Conservation (phyloP, 75 land plant species). For the Pseudotsuga menziesii region DNA sequence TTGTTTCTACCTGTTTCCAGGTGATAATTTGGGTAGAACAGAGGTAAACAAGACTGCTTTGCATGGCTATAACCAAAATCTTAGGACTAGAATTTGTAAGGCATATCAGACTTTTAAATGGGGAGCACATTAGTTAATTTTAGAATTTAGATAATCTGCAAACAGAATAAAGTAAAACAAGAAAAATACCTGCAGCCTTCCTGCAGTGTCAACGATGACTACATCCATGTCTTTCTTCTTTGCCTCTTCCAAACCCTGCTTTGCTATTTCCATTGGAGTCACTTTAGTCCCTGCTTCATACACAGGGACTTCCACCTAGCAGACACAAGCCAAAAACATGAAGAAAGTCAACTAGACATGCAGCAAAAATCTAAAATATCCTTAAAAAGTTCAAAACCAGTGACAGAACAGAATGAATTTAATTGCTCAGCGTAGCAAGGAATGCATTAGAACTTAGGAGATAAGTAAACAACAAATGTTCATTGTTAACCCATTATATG, state of each 20-base stretch:
- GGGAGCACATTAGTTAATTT: neutral
- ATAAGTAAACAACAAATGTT: neutral
- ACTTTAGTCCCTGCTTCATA: conserved; percentile 70
- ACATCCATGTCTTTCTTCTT: conserved; percentile 78
- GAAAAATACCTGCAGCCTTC: conserved; percentile 86
- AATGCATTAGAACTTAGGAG: neutral
- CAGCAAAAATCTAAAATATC: neutral
- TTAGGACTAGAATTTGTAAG: neutral
- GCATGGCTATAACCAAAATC: neutral
- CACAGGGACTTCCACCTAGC: conserved; percentile 87
- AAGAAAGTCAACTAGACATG: neutral
- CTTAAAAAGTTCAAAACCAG: neutral
- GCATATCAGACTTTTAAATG: neutral
- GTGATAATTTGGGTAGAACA: too few species aligned
- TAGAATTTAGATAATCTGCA: neutral
- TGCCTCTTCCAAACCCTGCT: conserved; percentile 75
- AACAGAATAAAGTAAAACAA: neutral
- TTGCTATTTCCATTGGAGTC: conserved; percentile 83
- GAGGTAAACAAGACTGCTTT: neutral
- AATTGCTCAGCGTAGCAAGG: too few species aligned
- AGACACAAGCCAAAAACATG: neutral
- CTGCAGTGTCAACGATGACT: conserved; percentile 93
- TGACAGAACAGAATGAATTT: neutral
- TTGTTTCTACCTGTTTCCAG: too few species aligned
- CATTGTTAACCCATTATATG: neutral